Conservation (phyloP, 2,329 filamentous ascomycete species). For the Aspergillus clavatus region DNA sequence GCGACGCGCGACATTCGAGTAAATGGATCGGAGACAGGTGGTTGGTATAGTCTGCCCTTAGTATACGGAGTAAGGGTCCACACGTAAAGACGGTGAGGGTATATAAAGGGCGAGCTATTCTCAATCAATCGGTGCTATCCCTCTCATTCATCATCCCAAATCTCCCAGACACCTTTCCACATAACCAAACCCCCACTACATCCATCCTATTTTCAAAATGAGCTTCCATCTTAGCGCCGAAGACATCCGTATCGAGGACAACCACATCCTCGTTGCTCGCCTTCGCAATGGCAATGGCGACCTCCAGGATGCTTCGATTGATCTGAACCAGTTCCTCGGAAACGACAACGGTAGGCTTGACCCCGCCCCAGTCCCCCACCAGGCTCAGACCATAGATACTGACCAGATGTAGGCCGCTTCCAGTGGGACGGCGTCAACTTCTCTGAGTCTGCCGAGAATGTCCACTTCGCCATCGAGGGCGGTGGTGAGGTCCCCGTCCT, state of each 20-base stretch:
- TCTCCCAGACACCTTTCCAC: not conserved
- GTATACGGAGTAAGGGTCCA: not conserved
- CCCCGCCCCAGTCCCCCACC: not conserved
- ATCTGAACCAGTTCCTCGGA: slow-evolving; percentile 15
- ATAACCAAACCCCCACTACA: too few species aligned
- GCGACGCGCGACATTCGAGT: not conserved
- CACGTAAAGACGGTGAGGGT: not conserved
- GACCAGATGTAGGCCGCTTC: slow-evolving; percentile 10
- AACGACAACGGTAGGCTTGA: slow-evolving; percentile 13
- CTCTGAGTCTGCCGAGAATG: slow-evolving; percentile 7
- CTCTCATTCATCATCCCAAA: not conserved
- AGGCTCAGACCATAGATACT: not conserved
- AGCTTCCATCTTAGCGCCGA: slow-evolving; percentile 16
- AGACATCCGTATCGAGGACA: slow-evolving; percentile 12
- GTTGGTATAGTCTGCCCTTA: not conserved
- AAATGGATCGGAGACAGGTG: slow-evolving; percentile 10
- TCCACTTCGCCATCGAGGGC: slow-evolving; percentile 14
- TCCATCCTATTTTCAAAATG: slow-evolving; percentile 10
- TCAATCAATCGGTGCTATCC: too few species aligned
- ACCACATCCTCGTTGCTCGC: slow-evolving; percentile 9
- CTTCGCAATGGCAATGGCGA: slow-evolving; percentile 9
- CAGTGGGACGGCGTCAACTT: slow-evolving; percentile 15
- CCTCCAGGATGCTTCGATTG: slow-evolving; percentile 3
- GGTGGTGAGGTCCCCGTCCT: slow-evolving; percentile 14
- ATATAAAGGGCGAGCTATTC: slow-evolving; percentile 3